Base-by-base conservation (phyloP, 1,284 basidiomycete species). In the Takashimella koratensis region DNA sequence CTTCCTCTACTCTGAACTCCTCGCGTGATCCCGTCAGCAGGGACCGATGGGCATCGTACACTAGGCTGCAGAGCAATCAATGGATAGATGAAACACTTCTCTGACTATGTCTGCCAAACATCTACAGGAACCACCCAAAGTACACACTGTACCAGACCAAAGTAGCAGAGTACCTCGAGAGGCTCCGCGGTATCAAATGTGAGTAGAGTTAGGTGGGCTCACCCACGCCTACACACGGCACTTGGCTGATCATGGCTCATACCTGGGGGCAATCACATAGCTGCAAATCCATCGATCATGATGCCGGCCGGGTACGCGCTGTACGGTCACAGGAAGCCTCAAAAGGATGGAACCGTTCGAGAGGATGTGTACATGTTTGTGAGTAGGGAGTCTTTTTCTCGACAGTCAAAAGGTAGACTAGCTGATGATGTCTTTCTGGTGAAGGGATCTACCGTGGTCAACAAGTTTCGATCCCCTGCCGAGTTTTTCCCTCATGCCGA, bases 361-460 rank as follows among this genome's bases (percentile, higher is more conserved):
- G 58, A 62, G 4, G 68, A 72, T 48, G 57, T 54, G 16, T 73
- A 74, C 47, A 43, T 71, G 26, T 66, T 49, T 40, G 71, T 70
- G 53, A 54, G 71, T 54, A 36, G 0, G 1, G 10, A 16, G 30
- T 36, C 16, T 8, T 8, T 36, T 36, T 36, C 10, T 36, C 8
- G 30, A 36, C 30, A 36, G 30, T 8, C 8, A 36, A 36, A 36
- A 36, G 30, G 30, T 8, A 36, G 16, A 36, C 30, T 36, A 16
- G 30, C 30, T 36, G 30, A 36, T 36, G 30, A 36, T 8, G 16
- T 36, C 10, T 36, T 36, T 8, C 30, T 36, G 10, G 8, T 36
- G 10, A 41, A 70, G 67, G 70, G 71, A 39, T 67, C 67, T 0
- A 47, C 23, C 4, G 19, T 56, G 30, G 52, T 51, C 5, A 41